phyloP scores from a whole-genome alignment of 1,139 yeast species.

The Fermentozyma sake region DNA sequence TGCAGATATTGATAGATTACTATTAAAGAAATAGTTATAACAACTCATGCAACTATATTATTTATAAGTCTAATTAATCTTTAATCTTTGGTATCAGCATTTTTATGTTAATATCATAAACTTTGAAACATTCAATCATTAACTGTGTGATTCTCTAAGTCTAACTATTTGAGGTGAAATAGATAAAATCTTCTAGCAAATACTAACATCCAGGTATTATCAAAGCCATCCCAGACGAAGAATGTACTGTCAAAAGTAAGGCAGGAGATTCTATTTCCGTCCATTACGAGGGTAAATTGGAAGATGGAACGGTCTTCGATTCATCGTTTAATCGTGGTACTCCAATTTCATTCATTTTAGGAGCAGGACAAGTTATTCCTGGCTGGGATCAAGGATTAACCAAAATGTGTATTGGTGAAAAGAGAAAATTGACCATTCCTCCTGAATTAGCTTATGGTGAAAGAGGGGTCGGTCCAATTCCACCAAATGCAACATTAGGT shows the following conservation, averaged over 20 bases:
- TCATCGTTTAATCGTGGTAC: slow-evolving; percentile 60
- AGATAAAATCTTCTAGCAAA: neutral
- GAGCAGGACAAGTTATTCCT: slow-evolving; percentile 70
- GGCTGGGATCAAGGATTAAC: slow-evolving; percentile 87
- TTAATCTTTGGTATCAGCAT: too few species aligned
- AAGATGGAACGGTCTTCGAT: slow-evolving; percentile 69
- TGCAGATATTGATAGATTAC: too few species aligned
- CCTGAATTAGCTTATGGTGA: slow-evolving; percentile 73
- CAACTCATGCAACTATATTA: too few species aligned
- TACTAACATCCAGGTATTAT: slow-evolving; percentile 30
- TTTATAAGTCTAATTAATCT: too few species aligned
- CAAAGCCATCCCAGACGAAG: slow-evolving; percentile 41
- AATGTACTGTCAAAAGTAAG: slow-evolving; percentile 54
- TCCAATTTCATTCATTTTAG: slow-evolving; percentile 68
- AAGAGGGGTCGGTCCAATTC: slow-evolving; percentile 75
- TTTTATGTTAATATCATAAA: too few species aligned
- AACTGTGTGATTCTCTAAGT: slow-evolving; percentile 3
- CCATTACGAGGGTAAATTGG: slow-evolving; percentile 70
- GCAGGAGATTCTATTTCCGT: slow-evolving; percentile 65
- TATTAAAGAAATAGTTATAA: too few species aligned
- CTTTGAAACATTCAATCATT: too few species aligned
- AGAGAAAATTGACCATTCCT: slow-evolving; percentile 74
- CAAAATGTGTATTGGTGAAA: slow-evolving; percentile 80
- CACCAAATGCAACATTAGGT: slow-evolving; percentile 63
- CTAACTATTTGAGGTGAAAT: slow-evolving; percentile 2